Conservation (phyloP, 2,329 filamentous ascomycete genomes). For the Neonectria magnoliae region DNA sequence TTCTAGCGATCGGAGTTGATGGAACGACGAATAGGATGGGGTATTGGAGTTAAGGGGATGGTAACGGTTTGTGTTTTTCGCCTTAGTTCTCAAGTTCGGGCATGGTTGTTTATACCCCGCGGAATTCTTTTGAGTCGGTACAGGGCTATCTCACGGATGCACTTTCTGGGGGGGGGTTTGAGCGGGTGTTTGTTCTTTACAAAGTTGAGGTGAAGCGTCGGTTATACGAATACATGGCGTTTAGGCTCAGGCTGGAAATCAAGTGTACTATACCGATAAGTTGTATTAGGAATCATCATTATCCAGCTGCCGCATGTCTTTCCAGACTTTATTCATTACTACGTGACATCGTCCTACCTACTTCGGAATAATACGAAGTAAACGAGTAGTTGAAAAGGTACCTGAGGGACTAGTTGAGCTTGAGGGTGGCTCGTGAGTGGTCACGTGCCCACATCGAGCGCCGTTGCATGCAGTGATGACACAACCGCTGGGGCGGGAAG, state of each 20-base stretch:
- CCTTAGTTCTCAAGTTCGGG: constrained; percentile 32
- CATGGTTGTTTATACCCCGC: constrained; percentile 45
- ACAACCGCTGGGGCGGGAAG: constrained; percentile 41
- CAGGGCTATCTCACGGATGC: constrained; percentile 30
- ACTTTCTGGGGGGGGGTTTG: constrained; percentile 10
- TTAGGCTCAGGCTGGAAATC: constrained; percentile 23
- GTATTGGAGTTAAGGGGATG: constrained; percentile 34
- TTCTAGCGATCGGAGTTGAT: constrained; percentile 14
- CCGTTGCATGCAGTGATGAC: constrained; percentile 42
- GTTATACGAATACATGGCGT: constrained; percentile 31
- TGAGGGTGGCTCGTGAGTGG: constrained; percentile 15
- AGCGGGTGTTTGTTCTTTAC: constrained; percentile 26
- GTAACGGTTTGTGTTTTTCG: constrained; percentile 23
- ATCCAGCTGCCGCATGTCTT: not conserved
- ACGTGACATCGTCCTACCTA: not conserved
- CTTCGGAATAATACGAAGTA: not conserved
- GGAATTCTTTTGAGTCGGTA: constrained; percentile 40
- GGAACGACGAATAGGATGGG: constrained; percentile 21
- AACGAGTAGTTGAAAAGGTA: not conserved
- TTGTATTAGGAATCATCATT: constrained; percentile 12
- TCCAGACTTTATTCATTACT: not conserved
- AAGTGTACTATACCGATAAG: constrained; percentile 21
- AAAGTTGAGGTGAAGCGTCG: constrained; percentile 18
- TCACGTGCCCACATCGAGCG: constrained; percentile 44
- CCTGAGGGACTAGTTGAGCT: not conserved